Evolutionary conservation across 1,284 basidiomycete species (phyloP).

Genomic region (Cronartium ribicola): DNA sequence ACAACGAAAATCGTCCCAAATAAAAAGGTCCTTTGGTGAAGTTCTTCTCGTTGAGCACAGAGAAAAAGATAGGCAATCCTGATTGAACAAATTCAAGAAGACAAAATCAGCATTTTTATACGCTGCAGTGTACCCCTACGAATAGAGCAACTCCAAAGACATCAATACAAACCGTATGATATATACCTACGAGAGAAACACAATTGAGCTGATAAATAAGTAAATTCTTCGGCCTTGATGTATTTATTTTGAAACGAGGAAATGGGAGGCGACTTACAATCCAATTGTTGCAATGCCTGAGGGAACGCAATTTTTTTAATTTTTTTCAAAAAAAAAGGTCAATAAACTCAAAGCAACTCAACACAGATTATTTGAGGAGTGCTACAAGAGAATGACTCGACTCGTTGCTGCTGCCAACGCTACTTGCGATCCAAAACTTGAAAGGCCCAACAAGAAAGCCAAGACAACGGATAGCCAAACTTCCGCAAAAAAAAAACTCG

Average conservation of each 20-base stretch:
- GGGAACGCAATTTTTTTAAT: background rate
- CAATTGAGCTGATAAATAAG: background rate
- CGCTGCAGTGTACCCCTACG: constrained; percentile 45
- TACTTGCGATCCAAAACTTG: constrained; percentile 65
- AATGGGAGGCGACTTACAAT: constrained; percentile 52
- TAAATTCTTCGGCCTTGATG: constrained; percentile 17
- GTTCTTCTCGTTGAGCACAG: constrained; percentile 60
- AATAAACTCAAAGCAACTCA: background rate
- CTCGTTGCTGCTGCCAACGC: constrained; percentile 70
- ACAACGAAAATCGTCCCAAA: constrained; percentile 54
- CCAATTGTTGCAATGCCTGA: constrained; percentile 65
- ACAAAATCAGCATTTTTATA: constrained; percentile 7
- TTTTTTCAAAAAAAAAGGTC: background rate
- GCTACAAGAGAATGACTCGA: background rate
- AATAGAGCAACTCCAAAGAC: background rate
- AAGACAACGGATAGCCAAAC: constrained; percentile 72
- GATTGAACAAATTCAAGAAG: constrained; percentile 8
- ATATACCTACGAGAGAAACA: background rate
- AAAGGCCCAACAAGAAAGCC: constrained; percentile 68
- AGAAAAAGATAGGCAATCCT: constrained; percentile 66
- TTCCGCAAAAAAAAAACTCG: constrained; percentile 45
- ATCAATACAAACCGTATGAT: constrained; percentile 9
- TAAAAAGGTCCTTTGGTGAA: constrained; percentile 70
- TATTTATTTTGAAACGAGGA: background rate
- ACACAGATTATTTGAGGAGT: background rate